These are phyloP conservation scores for Fraxinus xanthoxyloides DNA, from an alignment of 305 asterid species.

Conservation along the genomic window DNA sequence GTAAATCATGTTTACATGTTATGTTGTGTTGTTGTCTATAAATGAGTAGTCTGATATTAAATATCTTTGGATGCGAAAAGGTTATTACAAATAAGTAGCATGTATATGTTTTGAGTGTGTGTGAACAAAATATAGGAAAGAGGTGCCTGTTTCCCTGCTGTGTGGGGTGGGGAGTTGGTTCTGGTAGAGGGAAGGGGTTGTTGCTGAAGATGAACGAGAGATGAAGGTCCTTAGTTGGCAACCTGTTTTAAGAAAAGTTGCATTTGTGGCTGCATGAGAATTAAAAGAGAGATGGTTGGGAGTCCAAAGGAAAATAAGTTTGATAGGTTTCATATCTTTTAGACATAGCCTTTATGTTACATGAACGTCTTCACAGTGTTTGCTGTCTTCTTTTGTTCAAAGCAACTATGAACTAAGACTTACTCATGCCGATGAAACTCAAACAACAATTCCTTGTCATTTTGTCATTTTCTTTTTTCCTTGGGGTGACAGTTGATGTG, in stretches of 20 bases:
- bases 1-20: background rate
- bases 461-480: background rate
- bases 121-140: background rate
- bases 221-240: background rate
- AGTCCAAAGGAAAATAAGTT: background rate
- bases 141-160: background rate
- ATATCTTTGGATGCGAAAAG: background rate
- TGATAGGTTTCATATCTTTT: background rate
- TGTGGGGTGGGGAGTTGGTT: background rate
- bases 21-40: background rate
- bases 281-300: constrained; percentile 1
- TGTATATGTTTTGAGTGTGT: background rate
- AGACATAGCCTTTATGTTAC: background rate
- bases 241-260: background rate
- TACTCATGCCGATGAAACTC: background rate
- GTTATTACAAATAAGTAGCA: background rate
- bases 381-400: background rate
- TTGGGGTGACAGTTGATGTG: constrained; percentile 22
- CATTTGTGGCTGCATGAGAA: background rate
- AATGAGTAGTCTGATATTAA: background rate
- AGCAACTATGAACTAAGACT: background rate
- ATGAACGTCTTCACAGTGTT: background rate
- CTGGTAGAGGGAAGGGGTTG: background rate
- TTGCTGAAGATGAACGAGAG: background rate
- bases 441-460: background rate